Evolutionary conservation across 495 filamentous ascomycete genomes (phyloP), one percentile per base, ranked within the genome.

Genomic region (Lasiosphaeriaceae sp.): DNA sequence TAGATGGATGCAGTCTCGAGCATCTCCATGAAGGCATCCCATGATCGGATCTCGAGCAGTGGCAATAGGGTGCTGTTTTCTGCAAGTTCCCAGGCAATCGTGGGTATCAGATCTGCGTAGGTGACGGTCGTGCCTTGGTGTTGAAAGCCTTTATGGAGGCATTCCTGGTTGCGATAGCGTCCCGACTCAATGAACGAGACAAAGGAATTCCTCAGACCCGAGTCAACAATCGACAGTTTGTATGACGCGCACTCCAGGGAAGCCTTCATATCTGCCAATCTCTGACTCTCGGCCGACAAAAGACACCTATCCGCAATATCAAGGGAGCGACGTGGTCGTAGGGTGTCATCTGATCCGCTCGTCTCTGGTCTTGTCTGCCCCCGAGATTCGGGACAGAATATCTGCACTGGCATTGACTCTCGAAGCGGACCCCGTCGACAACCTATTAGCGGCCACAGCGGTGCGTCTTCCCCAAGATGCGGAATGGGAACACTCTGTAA

Each of bases 61-160:
- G 52, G 45, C 39, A 67, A 16, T 1, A 62, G 21, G 2, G 24
- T 21, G 14, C 61, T 55, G 35, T 69, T 69, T 56, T 71, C 52
- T 46, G 72, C 58, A 60, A 74, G 63, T 67, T 73, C 70, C 72
- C 70, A 71, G n/a, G 65, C 57, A 50, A 66, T 71, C 47, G 65
- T 67, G 43, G 71, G 71, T 17, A 64, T 63, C n/a, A 71, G 46
- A 48, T 70, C 68, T 7, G 64, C 51, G 47, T 69, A 71, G 6
- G 59, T 59, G 4, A 66, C 46, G 3, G 59, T 55, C 14, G 54
- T 60, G 17, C 61, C 61, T 11, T 64, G 60, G 11, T 60, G 24
- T 11, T 53, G 50, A 19, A 56, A 50, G 3, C 54, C 46, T n/a
- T 41, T 58, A 9, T 68, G 58, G 0, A 67, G 65, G 0, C 55